Evolutionary conservation across 2,329 filamentous ascomycete genomes (phyloP), one percentile per base, ranked within the genome.

Genomic region (Cordyceps militaris): DNA sequence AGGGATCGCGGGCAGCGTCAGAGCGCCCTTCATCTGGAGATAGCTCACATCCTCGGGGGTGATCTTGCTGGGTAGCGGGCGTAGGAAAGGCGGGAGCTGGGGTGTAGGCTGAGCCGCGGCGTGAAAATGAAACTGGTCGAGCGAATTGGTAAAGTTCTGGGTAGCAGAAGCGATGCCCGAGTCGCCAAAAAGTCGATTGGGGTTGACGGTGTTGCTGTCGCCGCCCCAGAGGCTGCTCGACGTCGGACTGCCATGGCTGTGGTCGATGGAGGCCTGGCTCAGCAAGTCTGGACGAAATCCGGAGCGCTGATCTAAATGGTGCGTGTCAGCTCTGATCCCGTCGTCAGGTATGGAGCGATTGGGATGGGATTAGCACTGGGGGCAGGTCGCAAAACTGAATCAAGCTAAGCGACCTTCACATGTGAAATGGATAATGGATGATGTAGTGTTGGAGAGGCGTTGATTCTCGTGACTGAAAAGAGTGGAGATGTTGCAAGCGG

Each of bases 31-130:
- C 68, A 85, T 82, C 61, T 86, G 82, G 58, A 97, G 79, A 70
- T 94, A 96, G 58, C 85, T 81, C 60, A 96, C 82, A 74, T 97
- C 92, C 64, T 96, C 91, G 14, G 82, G 78, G 6, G 87, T 84
- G 64, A 96, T 87, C 66, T 87, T 87, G 44, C 82, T 73, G 1
- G 91, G 91, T 7, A 96, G 77, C 24, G 90, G 86, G 66, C 89
- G 89, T 66, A 97, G 85, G 67, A 91, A 97, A 32, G 74, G 73
- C 38, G 84, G 84, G 23, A 86, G 73, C 58, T 85, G 76, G 34
- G 77, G 63, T 40, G 64, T 64, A 63, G 66, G 66, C 67, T 32
- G 47, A 23, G 30, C 16, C 16, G 48, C 30, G 10, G 47, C 38
- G 13, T 56, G 52, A 23, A 56, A 47, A 4, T 48, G 52, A 8